Evolutionary conservation across 768 basidiomycete genomes (phyloP).

Genomic region (Phlegmacium glaucopus): DNA sequence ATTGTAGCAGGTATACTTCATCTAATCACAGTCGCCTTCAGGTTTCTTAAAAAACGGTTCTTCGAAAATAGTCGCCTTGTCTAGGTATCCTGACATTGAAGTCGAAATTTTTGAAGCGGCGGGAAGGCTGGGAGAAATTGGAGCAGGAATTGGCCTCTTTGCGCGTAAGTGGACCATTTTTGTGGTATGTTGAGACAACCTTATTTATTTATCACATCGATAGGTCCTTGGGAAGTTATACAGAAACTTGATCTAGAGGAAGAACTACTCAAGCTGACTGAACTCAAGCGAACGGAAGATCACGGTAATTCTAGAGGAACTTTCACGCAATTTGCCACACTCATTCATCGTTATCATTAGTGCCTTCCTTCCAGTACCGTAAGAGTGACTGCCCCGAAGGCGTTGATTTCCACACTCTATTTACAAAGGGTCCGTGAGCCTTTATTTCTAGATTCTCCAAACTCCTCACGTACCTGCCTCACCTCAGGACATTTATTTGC

Average conservation of each 20-base stretch:
- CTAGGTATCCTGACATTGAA: conserved; percentile 50
- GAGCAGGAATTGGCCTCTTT: conserved; percentile 61
- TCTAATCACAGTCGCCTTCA: no score
- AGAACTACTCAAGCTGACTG: conserved; percentile 38
- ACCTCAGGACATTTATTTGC: conserved; percentile 44
- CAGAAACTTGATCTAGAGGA: conserved; percentile 42
- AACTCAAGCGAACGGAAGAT: conserved; percentile 34
- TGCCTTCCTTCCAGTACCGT: conserved; percentile 49
- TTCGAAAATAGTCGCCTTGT: conserved; percentile 35
- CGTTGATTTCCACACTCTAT: conserved; percentile 47
- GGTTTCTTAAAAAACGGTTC: background rate
- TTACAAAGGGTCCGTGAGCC: conserved; percentile 48
- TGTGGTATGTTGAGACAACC: background rate
- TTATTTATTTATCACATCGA: conserved; percentile 4
- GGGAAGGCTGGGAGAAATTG: conserved; percentile 46
- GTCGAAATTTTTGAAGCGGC: conserved; percentile 56
- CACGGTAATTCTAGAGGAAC: conserved; percentile 28
- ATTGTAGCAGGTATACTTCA: conserved; percentile 35
- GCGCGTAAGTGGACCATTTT: conserved; percentile 30
- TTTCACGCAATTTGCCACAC: background rate
- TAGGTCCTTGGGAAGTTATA: conserved; percentile 50
- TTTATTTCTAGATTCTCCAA: background rate
- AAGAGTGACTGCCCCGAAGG: conserved; percentile 60
- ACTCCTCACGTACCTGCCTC: background rate
- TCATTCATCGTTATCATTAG: conserved; percentile 18